A percentile compares a stretch with the other conserved stretches of the same genome.
These are phyloP conservation scores for Ustilaginoidea virens DNA, from an alignment of 2,329 filamentous ascomycete genomes.

Conservation along the genomic window DNA sequence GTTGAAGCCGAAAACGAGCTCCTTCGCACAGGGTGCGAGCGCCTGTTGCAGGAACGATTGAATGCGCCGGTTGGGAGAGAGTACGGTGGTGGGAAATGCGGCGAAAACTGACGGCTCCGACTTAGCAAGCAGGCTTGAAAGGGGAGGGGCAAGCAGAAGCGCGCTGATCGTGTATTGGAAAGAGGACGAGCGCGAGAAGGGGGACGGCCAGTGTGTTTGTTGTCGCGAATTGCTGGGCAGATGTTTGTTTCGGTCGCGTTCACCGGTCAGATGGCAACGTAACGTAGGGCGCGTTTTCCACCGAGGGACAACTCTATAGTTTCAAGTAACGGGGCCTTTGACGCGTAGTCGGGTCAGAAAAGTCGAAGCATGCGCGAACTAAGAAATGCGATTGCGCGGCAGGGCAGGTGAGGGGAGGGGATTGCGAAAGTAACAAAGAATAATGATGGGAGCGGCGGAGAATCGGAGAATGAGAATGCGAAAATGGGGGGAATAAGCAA, in stretches of 20 bases:
- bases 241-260: no score
- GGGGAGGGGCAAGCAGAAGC: no score
- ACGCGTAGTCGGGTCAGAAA: no score
- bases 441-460: no score
- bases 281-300: no score
- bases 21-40: not conserved
- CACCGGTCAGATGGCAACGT: no score
- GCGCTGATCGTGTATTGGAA: no score
- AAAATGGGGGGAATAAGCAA: conserved; percentile 1
- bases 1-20: not conserved
- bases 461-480: not conserved
- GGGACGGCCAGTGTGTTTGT: no score
- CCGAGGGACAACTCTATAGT: not conserved
- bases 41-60: conserved; percentile 1
- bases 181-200: no score
- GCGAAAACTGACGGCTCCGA: not conserved
- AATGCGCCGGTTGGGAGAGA: conserved; percentile 2
- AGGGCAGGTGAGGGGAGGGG: not conserved
- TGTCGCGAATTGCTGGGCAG: no score
- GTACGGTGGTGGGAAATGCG: not conserved
- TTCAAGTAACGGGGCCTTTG: not conserved
- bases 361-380: not conserved
- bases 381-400: conserved; percentile 2
- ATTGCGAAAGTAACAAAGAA: conserved; percentile 1
- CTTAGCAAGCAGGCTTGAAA: no score